A percentile compares a stretch with the other conserved stretches of the same genome.
Evolutionary conservation across 164 flowering plant species (phyloP).

Genomic region (Santalum album): DNA sequence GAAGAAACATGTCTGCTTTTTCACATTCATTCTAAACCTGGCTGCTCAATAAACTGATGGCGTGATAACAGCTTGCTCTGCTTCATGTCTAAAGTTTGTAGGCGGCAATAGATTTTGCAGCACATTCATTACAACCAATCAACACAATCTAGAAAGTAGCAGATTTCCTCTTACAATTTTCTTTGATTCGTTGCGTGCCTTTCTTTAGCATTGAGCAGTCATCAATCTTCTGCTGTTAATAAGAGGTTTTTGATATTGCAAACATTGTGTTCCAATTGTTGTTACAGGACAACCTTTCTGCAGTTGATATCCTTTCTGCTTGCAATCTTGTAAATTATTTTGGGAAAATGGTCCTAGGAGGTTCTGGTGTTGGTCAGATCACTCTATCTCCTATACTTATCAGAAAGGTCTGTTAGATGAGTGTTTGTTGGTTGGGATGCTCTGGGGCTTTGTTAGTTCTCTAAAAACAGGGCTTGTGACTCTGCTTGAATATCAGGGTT

Average conservation of each 20-base stretch:
- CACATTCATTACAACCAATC: no score
- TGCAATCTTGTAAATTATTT: slow-evolving; percentile 98
- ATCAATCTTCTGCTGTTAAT: background rate
- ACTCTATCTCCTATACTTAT: slow-evolving; percentile 81
- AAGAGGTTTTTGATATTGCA: background rate
- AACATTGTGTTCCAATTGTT: slow-evolving; percentile 8
- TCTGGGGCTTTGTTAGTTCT: background rate
- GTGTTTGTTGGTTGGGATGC: background rate
- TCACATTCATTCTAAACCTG: no score
- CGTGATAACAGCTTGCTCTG: no score
- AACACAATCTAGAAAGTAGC: no score
- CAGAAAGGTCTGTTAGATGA: slow-evolving; percentile 54
- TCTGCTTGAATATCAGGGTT: slow-evolving; percentile 49
- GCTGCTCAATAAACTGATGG: no score
- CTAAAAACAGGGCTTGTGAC: background rate
- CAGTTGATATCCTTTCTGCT: slow-evolving; percentile 92
- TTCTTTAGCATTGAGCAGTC: no score
- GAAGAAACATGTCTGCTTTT: no score
- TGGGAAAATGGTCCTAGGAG: slow-evolving; percentile 96
- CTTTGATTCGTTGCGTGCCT: no score
- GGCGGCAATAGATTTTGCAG: no score
- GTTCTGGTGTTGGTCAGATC: slow-evolving; percentile 99
- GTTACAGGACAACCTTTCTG: slow-evolving; percentile 92
- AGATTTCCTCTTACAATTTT: no score
- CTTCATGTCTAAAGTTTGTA: no score